phyloP scores from a whole-genome alignment of 805 yeast genomes.

The Hanseniaspora mollemarum region DNA sequence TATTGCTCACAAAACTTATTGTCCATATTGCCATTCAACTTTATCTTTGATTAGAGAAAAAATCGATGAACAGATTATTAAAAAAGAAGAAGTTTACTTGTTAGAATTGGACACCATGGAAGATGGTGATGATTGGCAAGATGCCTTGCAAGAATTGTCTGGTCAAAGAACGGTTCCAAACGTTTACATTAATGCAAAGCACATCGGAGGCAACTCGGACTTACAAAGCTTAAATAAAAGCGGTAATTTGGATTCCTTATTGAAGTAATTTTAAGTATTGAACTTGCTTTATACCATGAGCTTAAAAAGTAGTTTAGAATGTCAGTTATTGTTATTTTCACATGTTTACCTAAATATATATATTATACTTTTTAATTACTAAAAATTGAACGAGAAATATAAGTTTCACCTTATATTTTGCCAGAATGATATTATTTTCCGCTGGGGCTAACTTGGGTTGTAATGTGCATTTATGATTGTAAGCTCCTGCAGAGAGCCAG shows the following conservation, averaged over 20 bases:
- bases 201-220: constrained; percentile 91
- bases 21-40: constrained; percentile 52
- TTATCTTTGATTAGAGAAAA: constrained; percentile 32
- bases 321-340: too few relatives aligned
- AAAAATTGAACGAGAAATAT: too few relatives aligned
- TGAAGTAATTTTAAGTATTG: constrained; percentile 20
- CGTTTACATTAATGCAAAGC: constrained; percentile 79
- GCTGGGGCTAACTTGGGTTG: too few relatives aligned
- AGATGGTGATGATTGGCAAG: constrained; percentile 78
- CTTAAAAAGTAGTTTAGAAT: too few relatives aligned
- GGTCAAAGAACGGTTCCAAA: constrained; percentile 93
- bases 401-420: too few relatives aligned
- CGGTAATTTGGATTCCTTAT: constrained; percentile 44
- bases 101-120: constrained; percentile 39
- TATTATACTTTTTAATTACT: too few relatives aligned
- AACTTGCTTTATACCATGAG: too few relatives aligned
- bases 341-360: too few relatives aligned
- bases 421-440: too few relatives aligned
- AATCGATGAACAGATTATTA: constrained; percentile 35
- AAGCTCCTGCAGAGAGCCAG: too few relatives aligned
- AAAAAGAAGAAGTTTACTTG: constrained; percentile 20
- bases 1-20: constrained; percentile 70
- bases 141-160: constrained; percentile 60
- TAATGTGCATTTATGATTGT: too few relatives aligned
- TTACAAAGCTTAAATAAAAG: constrained; percentile 56